Base-by-base conservation (phyloP, 2,329 filamentous ascomycete genomes). In the Zymoseptoria pseudotritici region DNA sequence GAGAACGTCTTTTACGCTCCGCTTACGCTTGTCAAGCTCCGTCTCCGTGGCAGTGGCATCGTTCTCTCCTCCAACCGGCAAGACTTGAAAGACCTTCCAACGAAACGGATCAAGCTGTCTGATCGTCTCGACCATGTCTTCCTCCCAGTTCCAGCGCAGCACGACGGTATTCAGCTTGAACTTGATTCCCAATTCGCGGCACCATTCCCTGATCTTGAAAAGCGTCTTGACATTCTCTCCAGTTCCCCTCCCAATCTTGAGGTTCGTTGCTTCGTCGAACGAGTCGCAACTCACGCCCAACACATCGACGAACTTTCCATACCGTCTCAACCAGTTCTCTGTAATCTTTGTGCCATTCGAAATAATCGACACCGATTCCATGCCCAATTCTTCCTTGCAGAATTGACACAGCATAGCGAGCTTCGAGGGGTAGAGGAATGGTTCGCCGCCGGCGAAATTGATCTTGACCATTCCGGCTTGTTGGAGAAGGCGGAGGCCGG, bases 101-200 rank as follows among this genome's bases (percentile, higher is more conserved):
- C 82, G 76, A 60, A 81, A 82, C 2, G 81, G 81, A 3, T 69
- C 66, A 10, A 84, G 69, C 49, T 64, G 50, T 13, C 65, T 58
- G 7, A 83, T 74, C 4, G 55, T 56, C 1, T 56, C 46, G 7
- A 55, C 60, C 72, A 73, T 73, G 53, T 73, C 78, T 67, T 84
- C 81, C 2, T 77, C 56, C 68, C 71, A 79, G 63, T 83, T 83
- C 55, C 77, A 69, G 2, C 64, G 70, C 65, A 76, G 78, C 3
- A 84, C 76, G 0, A 84, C 81, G 0, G 82, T 83, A 70, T 84
- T 84, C 55, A 84, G 67, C 72, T 84, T 84, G 73, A 84, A 83
- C 69, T 77, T 80, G 67, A 83, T 77, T 1, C 75, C 75, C 22
- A 76, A 75, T 58, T 77, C 59, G 3, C 67, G 65, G 68, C 82